These are phyloP conservation scores for Trichosporon sp. DNA, from an alignment of 1,284 basidiomycete species.

Conservation along the genomic window DNA sequence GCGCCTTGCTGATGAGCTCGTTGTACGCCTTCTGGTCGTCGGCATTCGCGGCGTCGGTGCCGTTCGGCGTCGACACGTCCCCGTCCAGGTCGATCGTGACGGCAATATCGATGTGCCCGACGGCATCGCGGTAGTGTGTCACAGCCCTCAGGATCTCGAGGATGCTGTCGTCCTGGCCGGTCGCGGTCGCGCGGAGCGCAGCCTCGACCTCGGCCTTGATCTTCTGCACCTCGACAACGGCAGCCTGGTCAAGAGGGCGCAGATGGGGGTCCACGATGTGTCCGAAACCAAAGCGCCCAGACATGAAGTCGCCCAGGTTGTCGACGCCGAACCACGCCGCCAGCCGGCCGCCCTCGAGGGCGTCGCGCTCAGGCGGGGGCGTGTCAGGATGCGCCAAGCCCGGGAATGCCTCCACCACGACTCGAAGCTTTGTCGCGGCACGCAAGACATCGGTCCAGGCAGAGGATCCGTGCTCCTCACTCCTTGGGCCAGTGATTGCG, in stretches of 20 bases:
- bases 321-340: constrained; percentile 39
- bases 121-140: constrained; percentile 32
- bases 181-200: constrained; percentile 23
- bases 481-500: constrained; percentile 35
- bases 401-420: constrained; percentile 43
- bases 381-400: constrained; percentile 30
- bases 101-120: constrained; percentile 49
- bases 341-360: constrained; percentile 28
- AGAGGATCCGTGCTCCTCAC: constrained; percentile 26
- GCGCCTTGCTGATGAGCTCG: constrained; percentile 46
- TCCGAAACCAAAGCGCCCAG: constrained; percentile 49
- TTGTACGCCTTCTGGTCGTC: constrained; percentile 42
- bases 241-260: constrained; percentile 35
- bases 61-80: constrained; percentile 16
- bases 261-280: constrained; percentile 20
- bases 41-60: constrained; percentile 24
- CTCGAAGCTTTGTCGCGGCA: constrained; percentile 43
- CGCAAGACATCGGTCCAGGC: constrained; percentile 49
- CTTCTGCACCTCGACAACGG: constrained; percentile 37
- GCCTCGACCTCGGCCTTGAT: constrained; percentile 40
- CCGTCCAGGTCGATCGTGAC: constrained; percentile 54
- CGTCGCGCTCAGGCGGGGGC: constrained; percentile 26
- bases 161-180: constrained; percentile 24
- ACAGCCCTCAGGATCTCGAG: constrained; percentile 37
- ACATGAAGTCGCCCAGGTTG: constrained; percentile 40